Percentiles rank a stretch among this genome's conserved stretches.
These are phyloP conservation scores for sunflower (Helianthus annuus) DNA, from an alignment of 129 eudicot genomes.

Conservation along the genomic window HanXRQr2.0-SUNRISE NC_035434.2:25584101-25584600, in stretches of 20 bases:
- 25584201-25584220: conserved; percentile 21
- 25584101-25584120: conserved; percentile 12
- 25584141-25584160: background rate
- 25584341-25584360: conserved; percentile 15
- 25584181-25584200: conserved; percentile 5
- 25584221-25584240: conserved; percentile 12
- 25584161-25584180: background rate
- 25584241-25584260: too few relatives aligned
- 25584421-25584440: too few relatives aligned
- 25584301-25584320: conserved; percentile 11
- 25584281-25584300: conserved; percentile 21
- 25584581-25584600: too few relatives aligned
- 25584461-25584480: too few relatives aligned
- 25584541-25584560: too few relatives aligned
- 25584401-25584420: too few relatives aligned
- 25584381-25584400: background rate
- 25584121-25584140: conserved; percentile 5
- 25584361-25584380: conserved; percentile 6
- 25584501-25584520: too few relatives aligned
- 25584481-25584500: too few relatives aligned
- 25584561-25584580: too few relatives aligned
- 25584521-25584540: too few relatives aligned
- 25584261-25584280: background rate
- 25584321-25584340: conserved; percentile 1
- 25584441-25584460: too few relatives aligned